Evolutionary conservation across 257 asterid genomes (phyloP).

Genomic region (Solanum bulbocastanum): DNA sequence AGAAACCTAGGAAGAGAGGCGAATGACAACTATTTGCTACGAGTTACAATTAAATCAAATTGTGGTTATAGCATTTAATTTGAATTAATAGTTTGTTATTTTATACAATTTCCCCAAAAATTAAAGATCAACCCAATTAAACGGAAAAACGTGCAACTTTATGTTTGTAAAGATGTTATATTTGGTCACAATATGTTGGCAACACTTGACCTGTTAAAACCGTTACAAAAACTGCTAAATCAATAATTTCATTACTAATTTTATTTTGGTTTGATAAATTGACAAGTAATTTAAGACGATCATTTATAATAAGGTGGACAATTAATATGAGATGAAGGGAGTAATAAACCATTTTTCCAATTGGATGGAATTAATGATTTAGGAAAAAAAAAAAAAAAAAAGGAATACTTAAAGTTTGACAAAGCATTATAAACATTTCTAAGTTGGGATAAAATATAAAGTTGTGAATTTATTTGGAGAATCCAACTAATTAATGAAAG

Average conservation of each 20-base stretch:
- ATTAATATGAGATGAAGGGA: background rate
- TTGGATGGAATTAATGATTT: background rate
- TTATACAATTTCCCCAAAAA: too few species aligned
- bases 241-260: background rate
- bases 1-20: too few species aligned
- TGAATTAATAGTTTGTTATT: too few species aligned
- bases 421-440: background rate
- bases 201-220: background rate
- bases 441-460: background rate
- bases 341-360: background rate
- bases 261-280: background rate
- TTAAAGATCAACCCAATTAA: background rate
- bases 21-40: too few species aligned
- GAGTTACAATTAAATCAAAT: too few species aligned
- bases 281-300: background rate
- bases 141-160: background rate
- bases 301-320: background rate
- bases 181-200: background rate
- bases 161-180: background rate
- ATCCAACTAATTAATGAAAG: background rate
- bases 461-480: background rate
- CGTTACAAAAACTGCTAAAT: too few species aligned
- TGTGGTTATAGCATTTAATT: too few species aligned
- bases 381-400: background rate
- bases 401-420: background rate